Conservation (phyloP, 306 rosid genomes). For the Corylus heterophylla region DNA sequence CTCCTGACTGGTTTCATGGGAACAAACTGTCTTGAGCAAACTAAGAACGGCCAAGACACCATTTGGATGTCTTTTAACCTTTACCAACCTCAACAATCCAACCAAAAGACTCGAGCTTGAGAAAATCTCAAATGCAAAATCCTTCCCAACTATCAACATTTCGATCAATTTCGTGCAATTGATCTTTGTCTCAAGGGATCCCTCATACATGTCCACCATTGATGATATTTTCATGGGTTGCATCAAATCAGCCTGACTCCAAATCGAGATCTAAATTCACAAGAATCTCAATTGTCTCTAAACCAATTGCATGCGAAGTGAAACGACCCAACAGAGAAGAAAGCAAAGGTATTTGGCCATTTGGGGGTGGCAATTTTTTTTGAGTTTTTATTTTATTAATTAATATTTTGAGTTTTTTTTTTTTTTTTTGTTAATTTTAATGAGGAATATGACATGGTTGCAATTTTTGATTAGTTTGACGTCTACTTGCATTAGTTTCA, state of each 20-base stretch:
- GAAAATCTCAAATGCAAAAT: conserved; percentile 36
- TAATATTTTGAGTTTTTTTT: too few species aligned
- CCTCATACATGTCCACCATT: conserved; percentile 75
- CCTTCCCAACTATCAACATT: conserved; percentile 46
- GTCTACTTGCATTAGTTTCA: too few species aligned
- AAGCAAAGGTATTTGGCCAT: conserved; percentile 28
- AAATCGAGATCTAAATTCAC: conserved; percentile 51
- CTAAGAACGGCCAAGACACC: conserved; percentile 60
- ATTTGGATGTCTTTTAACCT: conserved; percentile 58
- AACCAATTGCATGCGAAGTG: conserved; percentile 79
- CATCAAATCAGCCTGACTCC: conserved; percentile 46
- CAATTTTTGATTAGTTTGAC: too few species aligned
- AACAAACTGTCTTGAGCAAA: conserved; percentile 49
- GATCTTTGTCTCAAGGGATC: conserved; percentile 72
- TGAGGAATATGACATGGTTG: too few species aligned
- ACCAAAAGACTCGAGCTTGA: conserved; percentile 72
- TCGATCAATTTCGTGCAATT: conserved; percentile 68
- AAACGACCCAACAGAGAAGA: conserved; percentile 68
- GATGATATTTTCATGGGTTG: conserved; percentile 69
- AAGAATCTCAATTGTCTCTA: conserved; percentile 69
- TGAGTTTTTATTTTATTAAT: too few species aligned
- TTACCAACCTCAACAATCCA: conserved; percentile 64
- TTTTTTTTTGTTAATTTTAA: too few species aligned
- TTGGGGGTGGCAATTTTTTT: too few species aligned
- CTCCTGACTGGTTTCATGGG: conserved; percentile 42